A percentile compares a stretch with the other conserved stretches of the same genome.
These are phyloP conservation scores for Citrus cavaleriei DNA, from an alignment of 345 rosid genomes.

Conservation along the genomic window DNA sequence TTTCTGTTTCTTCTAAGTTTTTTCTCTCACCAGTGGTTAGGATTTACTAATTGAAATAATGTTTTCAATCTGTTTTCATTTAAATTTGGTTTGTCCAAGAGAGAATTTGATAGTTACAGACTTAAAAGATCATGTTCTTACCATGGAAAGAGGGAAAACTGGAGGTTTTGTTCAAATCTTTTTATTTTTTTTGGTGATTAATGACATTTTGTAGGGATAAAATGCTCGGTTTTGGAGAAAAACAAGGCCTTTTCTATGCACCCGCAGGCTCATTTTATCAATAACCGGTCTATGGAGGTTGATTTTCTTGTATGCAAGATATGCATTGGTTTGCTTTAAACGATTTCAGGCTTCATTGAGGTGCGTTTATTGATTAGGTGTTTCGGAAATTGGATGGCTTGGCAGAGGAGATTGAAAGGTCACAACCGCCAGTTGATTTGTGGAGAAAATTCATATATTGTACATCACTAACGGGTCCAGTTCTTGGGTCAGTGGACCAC, in stretches of 20 bases:
- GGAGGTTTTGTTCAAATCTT: too few species aligned
- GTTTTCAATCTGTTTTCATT: background rate
- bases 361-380: conserved; percentile 36
- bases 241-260: conserved; percentile 58
- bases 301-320: conserved; percentile 6
- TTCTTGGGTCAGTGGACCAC: conserved; percentile 91
- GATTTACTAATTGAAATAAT: background rate
- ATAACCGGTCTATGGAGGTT: conserved; percentile 97
- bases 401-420: conserved; percentile 77
- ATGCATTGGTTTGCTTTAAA: background rate
- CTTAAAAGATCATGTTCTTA: background rate
- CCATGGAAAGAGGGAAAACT: background rate
- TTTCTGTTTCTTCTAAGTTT: background rate
- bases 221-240: conserved; percentile 78
- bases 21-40: background rate
- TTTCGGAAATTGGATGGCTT: conserved; percentile 78
- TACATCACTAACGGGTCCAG: conserved; percentile 76
- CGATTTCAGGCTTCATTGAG: conserved; percentile 2
- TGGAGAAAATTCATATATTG: conserved; percentile 97
- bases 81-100: background rate
- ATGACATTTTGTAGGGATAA: conserved; percentile 50
- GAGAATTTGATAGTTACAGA: background rate
- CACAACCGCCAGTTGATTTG: conserved; percentile 78
- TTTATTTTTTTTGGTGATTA: background rate
- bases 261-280: conserved; percentile 96